Evolutionary conservation across 345 rosid species (phyloP), one percentile per base, ranked within the genome.

Genomic region (Schrenkiella parvula): DNA sequence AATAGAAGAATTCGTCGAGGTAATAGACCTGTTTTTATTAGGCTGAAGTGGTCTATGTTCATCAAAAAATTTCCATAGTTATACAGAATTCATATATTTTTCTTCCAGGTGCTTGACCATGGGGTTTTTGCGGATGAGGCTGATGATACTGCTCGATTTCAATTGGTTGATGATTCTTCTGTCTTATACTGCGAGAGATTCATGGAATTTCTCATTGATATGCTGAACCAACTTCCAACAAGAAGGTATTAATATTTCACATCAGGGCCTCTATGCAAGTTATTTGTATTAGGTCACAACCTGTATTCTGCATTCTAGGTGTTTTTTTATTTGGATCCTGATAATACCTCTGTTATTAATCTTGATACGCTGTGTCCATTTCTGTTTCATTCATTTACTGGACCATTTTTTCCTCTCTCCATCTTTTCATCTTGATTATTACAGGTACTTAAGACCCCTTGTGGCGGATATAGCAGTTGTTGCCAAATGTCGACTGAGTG

Each of bases 391-490:
- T 50, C 17, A 32, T 47, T 63, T 28, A 50, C 53, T 38, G 14
- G n/a, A 42, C 67, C 23, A 3, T 23, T 46, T 46, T 43, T 37
- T 21, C 13, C 10, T 19, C 23, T 37, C 57, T 54, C 10, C 25
- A 25, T 69, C 50, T 60, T 51, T 25, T 48, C 18, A 2, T 70
- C 70, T 67, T 63, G 54, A 59, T 51, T 17, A 21, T 60, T 58
- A 15, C 88, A 95, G 99, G 87, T 95, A 87, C 77, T 83, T 95
- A 61, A 91, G 95, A 80, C 97, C 99, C 81, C 91, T 95, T 66
- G 96, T 95, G 60, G 97, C 90, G 72, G 99, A 95, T 86, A 86
- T 89, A 64, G 99, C 93, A 53, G 90, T 89, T 53, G 96, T 95
- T 64, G 85, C 96, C 64, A 95, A 95, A 82, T 95, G 99, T 76